phyloP scores from a whole-genome alignment of 371 early-diverging fungal genomes.

The Zopfochytrium polystomum region DNA sequence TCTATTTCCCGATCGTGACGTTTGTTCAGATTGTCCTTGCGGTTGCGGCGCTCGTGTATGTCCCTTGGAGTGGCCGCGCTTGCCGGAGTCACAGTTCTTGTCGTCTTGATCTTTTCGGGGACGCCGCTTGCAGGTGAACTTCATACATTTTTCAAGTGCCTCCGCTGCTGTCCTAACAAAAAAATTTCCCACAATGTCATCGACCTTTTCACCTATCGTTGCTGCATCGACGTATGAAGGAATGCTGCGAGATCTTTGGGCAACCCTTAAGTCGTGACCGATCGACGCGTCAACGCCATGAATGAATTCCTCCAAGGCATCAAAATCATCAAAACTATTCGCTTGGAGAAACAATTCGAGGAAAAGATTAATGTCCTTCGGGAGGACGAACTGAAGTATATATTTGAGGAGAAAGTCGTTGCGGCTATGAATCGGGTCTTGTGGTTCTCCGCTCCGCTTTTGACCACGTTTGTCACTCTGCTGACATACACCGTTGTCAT shows the following conservation, averaged over 20 bases:
- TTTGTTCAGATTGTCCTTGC: conserved; percentile 32
- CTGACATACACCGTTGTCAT: conserved; percentile 11
- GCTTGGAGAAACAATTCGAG: conserved; percentile 32
- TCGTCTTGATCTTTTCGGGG: conserved; percentile 30
- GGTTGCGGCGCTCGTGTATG: conserved; percentile 23
- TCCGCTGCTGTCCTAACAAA: too few species aligned
- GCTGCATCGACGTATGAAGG: conserved; percentile 2
- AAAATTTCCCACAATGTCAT: too few species aligned
- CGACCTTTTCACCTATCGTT: too few species aligned
- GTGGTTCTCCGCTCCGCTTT: too few species aligned
- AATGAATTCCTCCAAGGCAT: too few species aligned
- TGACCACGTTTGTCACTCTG: conserved; percentile 24
- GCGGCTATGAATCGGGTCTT: conserved; percentile 11
- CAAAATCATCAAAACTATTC: conserved; percentile 37
- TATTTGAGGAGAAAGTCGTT: background rate
- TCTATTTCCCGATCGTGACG: conserved; percentile 16
- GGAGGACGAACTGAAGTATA: conserved; percentile 11
- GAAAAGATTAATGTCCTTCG: conserved; percentile 30
- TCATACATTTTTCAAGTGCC: too few species aligned
- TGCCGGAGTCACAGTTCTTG: conserved; percentile 39
- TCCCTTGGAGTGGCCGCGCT: conserved; percentile 42
- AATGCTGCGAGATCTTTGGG: background rate
- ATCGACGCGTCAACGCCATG: conserved; percentile 16
- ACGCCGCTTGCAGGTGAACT: conserved; percentile 19
- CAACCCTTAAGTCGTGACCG: background rate